Conservation (phyloP, 2,329 filamentous ascomycete genomes). For the Macrophomina pseudophaseolina region DNA sequence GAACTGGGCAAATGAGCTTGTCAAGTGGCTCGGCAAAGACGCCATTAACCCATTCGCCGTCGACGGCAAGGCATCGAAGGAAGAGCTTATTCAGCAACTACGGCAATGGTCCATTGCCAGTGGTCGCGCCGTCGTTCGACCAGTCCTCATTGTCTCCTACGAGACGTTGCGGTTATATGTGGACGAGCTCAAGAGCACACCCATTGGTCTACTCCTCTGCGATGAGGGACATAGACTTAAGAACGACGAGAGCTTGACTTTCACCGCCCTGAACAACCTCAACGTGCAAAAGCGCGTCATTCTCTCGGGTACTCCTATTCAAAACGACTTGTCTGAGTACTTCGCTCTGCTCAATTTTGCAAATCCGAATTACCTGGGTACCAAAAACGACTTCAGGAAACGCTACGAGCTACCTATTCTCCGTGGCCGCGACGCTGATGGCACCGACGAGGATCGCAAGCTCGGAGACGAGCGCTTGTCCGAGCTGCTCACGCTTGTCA, state of each 20-base stretch:
- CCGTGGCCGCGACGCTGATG: conserved; percentile 86
- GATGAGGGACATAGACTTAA: conserved; percentile 97
- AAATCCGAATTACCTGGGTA: conserved; percentile 90
- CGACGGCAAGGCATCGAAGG: conserved; percentile 94
- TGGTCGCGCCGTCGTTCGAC: conserved; percentile 86
- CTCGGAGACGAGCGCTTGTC: conserved; percentile 82
- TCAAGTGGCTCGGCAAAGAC: conserved; percentile 94
- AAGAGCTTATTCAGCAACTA: conserved; percentile 86
- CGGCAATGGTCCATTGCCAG: conserved; percentile 93
- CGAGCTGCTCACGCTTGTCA: conserved; percentile 84
- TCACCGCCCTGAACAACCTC: conserved; percentile 84
- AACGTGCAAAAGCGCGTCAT: conserved; percentile 94
- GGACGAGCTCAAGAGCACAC: conserved; percentile 85
- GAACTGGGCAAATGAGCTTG: conserved; percentile 97
- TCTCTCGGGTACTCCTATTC: conserved; percentile 93
- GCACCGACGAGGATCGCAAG: conserved; percentile 79
- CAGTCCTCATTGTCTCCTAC: conserved; percentile 96
- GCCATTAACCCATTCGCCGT: conserved; percentile 93
- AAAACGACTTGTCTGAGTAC: conserved; percentile 98
- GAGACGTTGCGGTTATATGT: conserved; percentile 92
- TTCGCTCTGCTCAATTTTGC: conserved; percentile 96
- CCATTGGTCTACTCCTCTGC: conserved; percentile 90
- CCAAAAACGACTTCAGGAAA: conserved; percentile 88
- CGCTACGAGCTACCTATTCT: conserved; percentile 92
- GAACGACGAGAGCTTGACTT: conserved; percentile 95